Base-by-base conservation (phyloP, 192 early-diverging fungal species). In the Umbelopsis ramanniana region DNA sequence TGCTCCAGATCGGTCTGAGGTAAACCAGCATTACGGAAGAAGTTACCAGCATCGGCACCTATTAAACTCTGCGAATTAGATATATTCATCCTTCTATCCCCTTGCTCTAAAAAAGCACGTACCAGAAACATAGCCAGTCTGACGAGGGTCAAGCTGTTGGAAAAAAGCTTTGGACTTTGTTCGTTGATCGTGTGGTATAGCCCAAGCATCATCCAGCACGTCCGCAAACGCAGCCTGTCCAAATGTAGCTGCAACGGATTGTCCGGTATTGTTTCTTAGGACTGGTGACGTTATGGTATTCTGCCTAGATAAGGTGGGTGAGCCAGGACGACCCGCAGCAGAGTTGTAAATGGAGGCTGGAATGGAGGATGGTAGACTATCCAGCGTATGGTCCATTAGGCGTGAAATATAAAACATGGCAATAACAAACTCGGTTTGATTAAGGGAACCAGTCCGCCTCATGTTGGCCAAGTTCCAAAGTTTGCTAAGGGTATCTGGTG, bases 381-480 rank as follows among this genome's bases (percentile, higher is more conserved):
- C 73, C 43, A 88, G 81, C 11, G 83, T 84, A 47, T 89, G 89
- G 47, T 91, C 87, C 87, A 93, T 93, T 22, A 91, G 79, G 46
- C 86, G 85, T 17, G 90, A 85, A 45, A 97, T 91, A 67, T 94
- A 91, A 72, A 88, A 88, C 95, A 98, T 97, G 50, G 94, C 95
- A 66, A 94, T 89, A 48, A 93, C 89, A 79, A 98, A 98, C 75
- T 96, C 94, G 17, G 89, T 84, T 52, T 93, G 83, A 52, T 91
- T 89, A 17, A 98, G 77, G 47, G 89, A 86, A 40, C 93, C 92
- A 33, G 90, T 79, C 5, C 83, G 75, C 46, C 89, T 87, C 17
- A 90, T 89, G 71, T 98, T 95, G 6, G 92, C 94, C 69, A 98
- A 78, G 52, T 70, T 55, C 92, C 97, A 98, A 38, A 98, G 89